phyloP scores from a whole-genome alignment of 2,329 filamentous ascomycete genomes.

The Neurospora sp. region DNA sequence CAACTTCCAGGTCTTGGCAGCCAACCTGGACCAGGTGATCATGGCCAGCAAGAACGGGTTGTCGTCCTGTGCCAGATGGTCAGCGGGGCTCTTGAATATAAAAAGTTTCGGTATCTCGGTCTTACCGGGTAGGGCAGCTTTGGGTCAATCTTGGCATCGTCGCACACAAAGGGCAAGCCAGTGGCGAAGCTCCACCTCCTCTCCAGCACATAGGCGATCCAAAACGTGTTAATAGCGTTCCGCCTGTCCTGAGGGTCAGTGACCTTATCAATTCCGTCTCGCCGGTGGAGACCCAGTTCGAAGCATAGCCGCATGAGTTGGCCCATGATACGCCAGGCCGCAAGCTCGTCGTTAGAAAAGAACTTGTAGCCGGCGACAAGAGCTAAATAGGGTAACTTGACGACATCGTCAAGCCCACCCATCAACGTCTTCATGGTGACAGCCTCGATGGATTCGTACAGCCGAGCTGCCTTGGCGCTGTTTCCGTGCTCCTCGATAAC shows the following conservation, averaged over 20 bases:
- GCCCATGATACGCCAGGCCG: conserved; percentile 81
- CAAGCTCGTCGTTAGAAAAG: conserved; percentile 72
- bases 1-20: conserved; percentile 77
- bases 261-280: conserved; percentile 62
- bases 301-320: conserved; percentile 70
- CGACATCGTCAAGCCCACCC: conserved; percentile 38
- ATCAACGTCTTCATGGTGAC: conserved; percentile 57
- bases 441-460: conserved; percentile 69
- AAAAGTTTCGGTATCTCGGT: conserved; percentile 4
- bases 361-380: conserved; percentile 63
- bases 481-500: conserved; percentile 70
- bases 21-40: conserved; percentile 74
- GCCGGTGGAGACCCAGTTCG: conserved; percentile 73
- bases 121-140: conserved; percentile 68
- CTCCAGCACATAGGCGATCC: conserved; percentile 79
- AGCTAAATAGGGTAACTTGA: conserved; percentile 39
- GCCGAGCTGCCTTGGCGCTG: conserved; percentile 59
- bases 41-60: conserved; percentile 70
- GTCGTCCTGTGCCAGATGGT: conserved; percentile 28
- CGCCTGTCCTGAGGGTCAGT: conserved; percentile 57
- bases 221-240: conserved; percentile 65
- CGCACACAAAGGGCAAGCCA: conserved; percentile 74
- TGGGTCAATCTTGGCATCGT: conserved; percentile 78
- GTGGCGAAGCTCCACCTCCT: conserved; percentile 84
- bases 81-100: neutral